Base-by-base conservation (phyloP, 2,329 filamentous ascomycete genomes). In the Microsporum canis region DNA sequence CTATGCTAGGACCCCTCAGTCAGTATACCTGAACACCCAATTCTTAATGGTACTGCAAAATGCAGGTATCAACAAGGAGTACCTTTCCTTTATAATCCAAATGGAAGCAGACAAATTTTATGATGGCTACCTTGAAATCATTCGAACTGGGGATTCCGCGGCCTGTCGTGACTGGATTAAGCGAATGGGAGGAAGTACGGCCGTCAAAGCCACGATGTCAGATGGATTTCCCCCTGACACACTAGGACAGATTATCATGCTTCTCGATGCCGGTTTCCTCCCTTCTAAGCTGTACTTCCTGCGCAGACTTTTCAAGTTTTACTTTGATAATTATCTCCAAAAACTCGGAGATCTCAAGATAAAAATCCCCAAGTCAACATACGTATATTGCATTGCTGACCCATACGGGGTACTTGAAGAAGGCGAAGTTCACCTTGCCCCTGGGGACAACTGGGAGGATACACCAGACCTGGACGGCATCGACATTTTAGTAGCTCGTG, bases 381-480 rank as follows among this genome's bases (percentile, higher is more conserved):
- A 77, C 65, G 73, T 82, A 0, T 80, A 78, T 62, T 84, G 83
- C 17, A 75, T 86, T 12, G 80, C 81, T 1, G 84, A 86, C 68
- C 82, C 80, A 0, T 71, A 75, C 1, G 76, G 75, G 0, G 71
- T 80, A 0, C 71, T 87, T 0, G 66, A 75, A 38, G 79, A 80
- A 23, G 77, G 80, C 3, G 80, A 85, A 65, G 73, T 86, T 0
- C 79, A 83, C 61, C 68, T 86, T 2, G 74, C 76, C 0, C 83
- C 85, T 64, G 83, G 81, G 0, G 71, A 70, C 1, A 71, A 71
- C 17, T 78, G 77, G 71, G 69, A 68, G 31, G 72, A 77, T 2
- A 65, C 69, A 5, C 74, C 79, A 34, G 66, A 75, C 39, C 69
- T 84, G 0, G 71, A 80, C 56, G 74, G 76, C 0, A 69, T 77